A percentile compares a stretch with the other conserved stretches of the same genome.
Evolutionary conservation across 1,284 basidiomycete genomes (phyloP).

Genomic region (Leccinum brunneo-olivaceum): DNA sequence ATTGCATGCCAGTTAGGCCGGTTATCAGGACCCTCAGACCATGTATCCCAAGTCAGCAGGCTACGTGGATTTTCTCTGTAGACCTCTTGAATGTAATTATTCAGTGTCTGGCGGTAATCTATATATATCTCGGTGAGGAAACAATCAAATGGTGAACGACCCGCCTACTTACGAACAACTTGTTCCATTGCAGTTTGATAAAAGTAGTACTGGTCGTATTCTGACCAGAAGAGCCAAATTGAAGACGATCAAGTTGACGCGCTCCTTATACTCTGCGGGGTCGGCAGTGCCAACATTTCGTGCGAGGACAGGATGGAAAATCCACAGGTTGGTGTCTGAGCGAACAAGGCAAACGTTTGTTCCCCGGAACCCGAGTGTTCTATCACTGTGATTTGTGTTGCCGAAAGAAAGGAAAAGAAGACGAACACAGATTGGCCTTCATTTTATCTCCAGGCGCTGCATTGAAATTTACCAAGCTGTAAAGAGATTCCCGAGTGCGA

Average conservation of each 20-base stretch:
- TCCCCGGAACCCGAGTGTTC: not conserved
- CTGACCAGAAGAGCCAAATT: not conserved
- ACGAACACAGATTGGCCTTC: conserved; percentile 2
- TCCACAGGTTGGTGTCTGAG: conserved; percentile 24
- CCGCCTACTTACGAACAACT: conserved; percentile 13
- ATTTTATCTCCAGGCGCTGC: conserved; percentile 6
- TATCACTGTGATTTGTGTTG: too few relatives aligned
- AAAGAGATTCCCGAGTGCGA: too few relatives aligned
- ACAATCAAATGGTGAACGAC: not conserved
- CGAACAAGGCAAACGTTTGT: not conserved
- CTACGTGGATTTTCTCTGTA: conserved; percentile 14
- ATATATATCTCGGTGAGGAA: conserved; percentile 4
- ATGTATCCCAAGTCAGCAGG: conserved; percentile 20
- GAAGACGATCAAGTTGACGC: not conserved
- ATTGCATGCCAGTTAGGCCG: conserved; percentile 24
- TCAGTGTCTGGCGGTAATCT: conserved; percentile 23
- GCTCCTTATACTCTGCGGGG: conserved; percentile 16
- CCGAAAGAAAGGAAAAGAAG: not conserved
- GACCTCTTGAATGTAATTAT: conserved; percentile 20
- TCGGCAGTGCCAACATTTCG: conserved; percentile 10
- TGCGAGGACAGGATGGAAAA: conserved; percentile 4
- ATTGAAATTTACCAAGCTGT: conserved; percentile 28
- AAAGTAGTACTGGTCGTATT: not conserved
- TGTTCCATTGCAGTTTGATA: conserved; percentile 10
- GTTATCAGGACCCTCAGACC: conserved; percentile 18